These are phyloP conservation scores for Aspergillus mulundensis DNA, from an alignment of 495 filamentous ascomycete species.

Conservation along the genomic window DNA sequence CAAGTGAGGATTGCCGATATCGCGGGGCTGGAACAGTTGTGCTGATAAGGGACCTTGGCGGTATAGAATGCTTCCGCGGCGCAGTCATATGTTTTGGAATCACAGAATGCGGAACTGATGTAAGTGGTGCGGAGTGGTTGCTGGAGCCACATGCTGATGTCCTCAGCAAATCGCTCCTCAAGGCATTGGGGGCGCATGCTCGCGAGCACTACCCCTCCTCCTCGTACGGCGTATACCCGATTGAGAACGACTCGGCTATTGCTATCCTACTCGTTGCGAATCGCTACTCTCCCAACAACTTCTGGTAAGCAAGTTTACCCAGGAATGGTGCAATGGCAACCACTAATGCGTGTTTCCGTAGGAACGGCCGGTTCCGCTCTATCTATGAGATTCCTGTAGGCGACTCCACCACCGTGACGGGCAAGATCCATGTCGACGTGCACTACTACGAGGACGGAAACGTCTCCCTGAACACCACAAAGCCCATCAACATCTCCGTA, in stretches of 20 bases:
- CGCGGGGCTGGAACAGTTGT: background rate
- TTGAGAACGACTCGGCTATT: conserved; percentile 67
- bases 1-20: conserved; percentile 47
- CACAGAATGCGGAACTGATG: conserved; percentile 74
- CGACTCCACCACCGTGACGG: conserved; percentile 41
- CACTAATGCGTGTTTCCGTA: conserved; percentile 21
- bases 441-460: conserved; percentile 99
- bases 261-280: conserved; percentile 85
- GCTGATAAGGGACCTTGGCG: conserved; percentile 8
- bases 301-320: conserved; percentile 65
- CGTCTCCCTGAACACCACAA: conserved; percentile 82
- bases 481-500: conserved; percentile 60
- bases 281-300: conserved; percentile 97
- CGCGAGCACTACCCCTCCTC: conserved; percentile 85
- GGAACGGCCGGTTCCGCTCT: conserved; percentile 95
- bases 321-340: background rate
- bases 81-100: conserved; percentile 78
- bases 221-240: conserved; percentile 73
- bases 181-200: conserved; percentile 70
- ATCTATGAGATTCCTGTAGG: conserved; percentile 68
- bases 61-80: conserved; percentile 73
- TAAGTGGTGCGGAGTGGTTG: conserved; percentile 33
- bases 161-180: conserved; percentile 63
- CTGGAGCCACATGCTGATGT: conserved; percentile 4
- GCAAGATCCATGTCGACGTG: conserved; percentile 58